Base-by-base conservation (phyloP, 1,284 basidiomycete species). In the Papiliotrema nemorosa region DNA sequence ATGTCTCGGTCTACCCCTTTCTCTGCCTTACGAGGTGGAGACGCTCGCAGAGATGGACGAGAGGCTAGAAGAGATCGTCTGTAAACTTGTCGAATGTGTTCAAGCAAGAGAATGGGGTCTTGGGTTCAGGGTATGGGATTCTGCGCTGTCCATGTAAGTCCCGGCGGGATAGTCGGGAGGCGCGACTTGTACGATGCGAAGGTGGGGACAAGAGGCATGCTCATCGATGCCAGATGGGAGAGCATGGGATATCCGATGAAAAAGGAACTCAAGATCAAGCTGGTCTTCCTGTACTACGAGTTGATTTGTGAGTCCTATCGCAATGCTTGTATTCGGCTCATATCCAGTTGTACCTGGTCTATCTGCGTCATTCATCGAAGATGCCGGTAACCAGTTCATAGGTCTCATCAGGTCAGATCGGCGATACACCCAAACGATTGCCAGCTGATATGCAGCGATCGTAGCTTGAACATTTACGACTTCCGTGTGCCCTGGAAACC, bases 401-500 rank as follows among this genome's bases (percentile, higher is more conserved):
- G 61, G 66, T 1, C 68, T 82, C 16, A 65, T 80, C 80, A 60
- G 85, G 83, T 68, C 81, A 82, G 82, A 78, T 81, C 2, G 0
- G 78, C 75, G 27, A 78, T 81, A 13, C 2, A 20, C 21, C 27
- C 10, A 21, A 5, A 33, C 33, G 3, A 20, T 10, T 31, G 5
- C 9, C 21, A 12, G 39, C 43, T 5, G 83, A 25, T 39, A 80
- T 78, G 13, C 27, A 82, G 80, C 64, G 88, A 87, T 46, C 86
- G 85, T 74, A 84, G 86, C 63, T 73, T 93, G 44, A 80, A 81
- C 47, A 83, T 92, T 55, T 79, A 85, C 37, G 90, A 96, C 69
- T 77, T 97, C 72, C 81, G 89, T 53, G 80, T 97, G 1, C 88
- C 89, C 1, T 96, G 92, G 92, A 82, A 83, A 63, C 87, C 90